Conservation (phyloP, 352 stramenopile genomes). For the Phytopythium montanum region DNA sequence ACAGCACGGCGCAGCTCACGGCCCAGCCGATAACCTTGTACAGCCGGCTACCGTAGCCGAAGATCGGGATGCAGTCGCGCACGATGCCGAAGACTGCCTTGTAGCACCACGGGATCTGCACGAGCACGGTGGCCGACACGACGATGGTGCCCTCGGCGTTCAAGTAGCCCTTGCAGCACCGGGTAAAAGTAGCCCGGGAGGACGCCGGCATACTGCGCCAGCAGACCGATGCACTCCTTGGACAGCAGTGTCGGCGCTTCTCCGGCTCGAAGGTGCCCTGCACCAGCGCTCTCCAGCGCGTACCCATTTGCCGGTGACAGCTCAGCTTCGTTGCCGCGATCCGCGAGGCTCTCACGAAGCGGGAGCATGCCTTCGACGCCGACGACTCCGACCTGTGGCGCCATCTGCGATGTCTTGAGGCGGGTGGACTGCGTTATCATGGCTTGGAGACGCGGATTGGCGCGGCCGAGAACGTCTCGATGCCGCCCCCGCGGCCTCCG, state of each 20-base stretch:
- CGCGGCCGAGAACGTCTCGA: too few relatives aligned
- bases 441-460: too few relatives aligned
- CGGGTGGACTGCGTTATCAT: background rate
- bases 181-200: constrained; percentile 43
- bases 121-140: constrained; percentile 35
- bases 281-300: constrained; percentile 19
- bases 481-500: too few relatives aligned
- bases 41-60: constrained; percentile 33
- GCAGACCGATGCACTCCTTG: constrained; percentile 30
- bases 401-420: background rate
- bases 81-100: constrained; percentile 47
- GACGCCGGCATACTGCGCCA: constrained; percentile 47
- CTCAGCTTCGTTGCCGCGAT: background rate
- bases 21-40: constrained; percentile 47
- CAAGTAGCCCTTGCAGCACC: constrained; percentile 40
- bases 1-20: constrained; percentile 26
- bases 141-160: constrained; percentile 42
- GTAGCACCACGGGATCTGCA: constrained; percentile 44
- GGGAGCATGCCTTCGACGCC: background rate
- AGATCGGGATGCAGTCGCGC: constrained; percentile 43
- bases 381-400: background rate
- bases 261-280: constrained; percentile 33
- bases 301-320: background rate
- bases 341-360: background rate
- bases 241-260: constrained; percentile 29